Evolutionary conservation across 192 early-diverging fungal genomes (phyloP).

Genomic region (Powellomyces hirtus): DNA sequence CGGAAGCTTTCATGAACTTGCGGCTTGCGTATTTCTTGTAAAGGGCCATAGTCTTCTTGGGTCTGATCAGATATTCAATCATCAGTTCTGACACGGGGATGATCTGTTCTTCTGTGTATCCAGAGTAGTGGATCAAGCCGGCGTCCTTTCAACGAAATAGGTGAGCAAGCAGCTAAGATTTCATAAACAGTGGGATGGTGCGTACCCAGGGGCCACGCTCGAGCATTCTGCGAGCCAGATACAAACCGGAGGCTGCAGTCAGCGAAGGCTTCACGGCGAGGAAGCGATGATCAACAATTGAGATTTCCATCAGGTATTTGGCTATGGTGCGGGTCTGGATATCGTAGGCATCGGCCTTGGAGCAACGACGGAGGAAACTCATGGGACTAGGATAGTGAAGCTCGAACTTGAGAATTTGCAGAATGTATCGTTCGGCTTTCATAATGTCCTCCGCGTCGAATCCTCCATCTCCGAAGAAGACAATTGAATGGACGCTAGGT

Average conservation of each 20-base stretch:
- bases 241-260: slow-evolving; percentile 76
- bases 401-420: slow-evolving; percentile 82
- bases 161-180: not conserved
- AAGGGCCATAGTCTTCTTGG: slow-evolving; percentile 59
- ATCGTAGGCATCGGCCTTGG: slow-evolving; percentile 88
- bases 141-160: slow-evolving; percentile 39
- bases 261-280: slow-evolving; percentile 66
- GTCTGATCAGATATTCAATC: slow-evolving; percentile 58
- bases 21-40: slow-evolving; percentile 82
- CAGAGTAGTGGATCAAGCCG: slow-evolving; percentile 73
- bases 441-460: slow-evolving; percentile 80
- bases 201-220: slow-evolving; percentile 69
- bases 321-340: slow-evolving; percentile 87
- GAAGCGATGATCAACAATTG: slow-evolving; percentile 81
- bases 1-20: slow-evolving; percentile 76
- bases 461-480: slow-evolving; percentile 78
- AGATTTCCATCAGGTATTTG: slow-evolving; percentile 96
- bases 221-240: slow-evolving; percentile 81
- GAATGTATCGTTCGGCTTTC: slow-evolving; percentile 88
- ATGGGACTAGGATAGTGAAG: slow-evolving; percentile 88
- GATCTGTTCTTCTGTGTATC: slow-evolving; percentile 72
- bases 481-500: slow-evolving; percentile 81
- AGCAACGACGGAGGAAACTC: slow-evolving; percentile 85
- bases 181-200: not conserved
- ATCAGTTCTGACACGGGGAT: slow-evolving; percentile 64